Percentiles rank a stretch among this genome's conserved stretches.
Evolutionary conservation across 108 stramenopile genomes (phyloP).

Genomic region (Cyclotella kingstonii): DNA sequence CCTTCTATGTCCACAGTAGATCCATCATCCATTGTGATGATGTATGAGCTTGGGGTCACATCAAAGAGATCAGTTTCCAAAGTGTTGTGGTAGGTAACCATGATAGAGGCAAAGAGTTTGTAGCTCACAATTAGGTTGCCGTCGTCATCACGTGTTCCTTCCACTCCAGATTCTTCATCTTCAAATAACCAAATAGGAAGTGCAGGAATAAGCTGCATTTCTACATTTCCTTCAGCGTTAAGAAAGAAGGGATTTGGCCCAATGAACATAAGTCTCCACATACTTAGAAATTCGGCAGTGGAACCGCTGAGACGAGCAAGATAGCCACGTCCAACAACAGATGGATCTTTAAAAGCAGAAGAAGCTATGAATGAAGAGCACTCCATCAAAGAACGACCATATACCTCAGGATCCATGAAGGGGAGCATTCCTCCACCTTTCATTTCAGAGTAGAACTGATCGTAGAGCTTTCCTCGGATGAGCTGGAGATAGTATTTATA

Average conservation of each 20-base stretch:
- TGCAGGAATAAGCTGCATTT: constrained; percentile 85
- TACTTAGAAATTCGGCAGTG: constrained; percentile 94
- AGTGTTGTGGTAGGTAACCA: constrained; percentile 92
- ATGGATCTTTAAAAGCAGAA: constrained; percentile 88
- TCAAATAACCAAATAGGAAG: constrained; percentile 90
- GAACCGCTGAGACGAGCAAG: constrained; percentile 93
- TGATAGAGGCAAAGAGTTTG: constrained; percentile 87
- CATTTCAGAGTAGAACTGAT: constrained; percentile 89
- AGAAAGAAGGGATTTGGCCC: constrained; percentile 76
- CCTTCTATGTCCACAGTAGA: constrained; percentile 55
- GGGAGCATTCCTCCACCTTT: constrained; percentile 81
- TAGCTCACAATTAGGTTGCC: constrained; percentile 77
- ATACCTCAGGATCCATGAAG: constrained; percentile 89
- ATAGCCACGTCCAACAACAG: constrained; percentile 84
- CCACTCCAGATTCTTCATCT: constrained; percentile 52
- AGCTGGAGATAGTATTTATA: constrained; percentile 97
- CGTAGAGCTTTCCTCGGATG: constrained; percentile 91
- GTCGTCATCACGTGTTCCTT: constrained; percentile 67
- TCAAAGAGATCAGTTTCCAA: constrained; percentile 73
- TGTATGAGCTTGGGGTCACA: constrained; percentile 70
- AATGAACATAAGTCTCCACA: constrained; percentile 93
- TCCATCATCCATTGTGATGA: constrained; percentile 77
- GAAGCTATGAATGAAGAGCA: constrained; percentile 92
- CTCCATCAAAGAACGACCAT: constrained; percentile 93
- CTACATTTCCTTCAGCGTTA: constrained; percentile 69